A percentile compares a stretch with the other conserved stretches of the same genome.
phyloP scores from a whole-genome alignment of 306 rosid species.

The Castanea mollissima region DNA sequence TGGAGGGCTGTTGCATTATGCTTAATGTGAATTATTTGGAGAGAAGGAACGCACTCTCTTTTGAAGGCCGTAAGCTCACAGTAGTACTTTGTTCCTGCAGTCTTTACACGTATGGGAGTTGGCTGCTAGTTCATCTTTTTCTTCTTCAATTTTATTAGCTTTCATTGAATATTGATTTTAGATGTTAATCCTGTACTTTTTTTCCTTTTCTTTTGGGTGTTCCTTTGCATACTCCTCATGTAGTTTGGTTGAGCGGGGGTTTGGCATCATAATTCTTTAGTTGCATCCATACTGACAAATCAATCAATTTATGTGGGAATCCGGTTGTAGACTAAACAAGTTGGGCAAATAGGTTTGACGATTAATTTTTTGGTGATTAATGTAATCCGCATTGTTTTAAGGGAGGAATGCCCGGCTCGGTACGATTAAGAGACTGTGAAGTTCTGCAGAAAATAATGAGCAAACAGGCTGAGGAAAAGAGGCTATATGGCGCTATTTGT shows the following conservation, averaged over 20 bases:
- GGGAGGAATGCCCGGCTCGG: conserved; percentile 99
- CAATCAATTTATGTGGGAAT: neutral
- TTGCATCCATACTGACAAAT: conserved; percentile 1
- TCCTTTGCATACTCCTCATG: neutral
- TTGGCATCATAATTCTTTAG: neutral
- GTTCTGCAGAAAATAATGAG: conserved; percentile 62
- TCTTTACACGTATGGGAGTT: too few relatives aligned
- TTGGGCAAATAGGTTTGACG: neutral
- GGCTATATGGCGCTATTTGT: conserved; percentile 91
- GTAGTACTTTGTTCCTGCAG: too few relatives aligned
- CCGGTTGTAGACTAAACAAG: neutral
- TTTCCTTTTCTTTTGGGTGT: too few relatives aligned
- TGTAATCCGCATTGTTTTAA: conserved; percentile 19
- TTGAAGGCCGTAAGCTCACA: too few relatives aligned
- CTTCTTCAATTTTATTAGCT: too few relatives aligned
- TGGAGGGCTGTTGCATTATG: too few relatives aligned
- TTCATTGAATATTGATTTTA: too few relatives aligned
- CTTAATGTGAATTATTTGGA: too few relatives aligned
- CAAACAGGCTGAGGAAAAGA: conserved; percentile 74
- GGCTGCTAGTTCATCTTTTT: too few relatives aligned
- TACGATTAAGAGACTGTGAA: conserved; percentile 75
- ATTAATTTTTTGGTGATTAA: neutral
- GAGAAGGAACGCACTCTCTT: too few relatives aligned
- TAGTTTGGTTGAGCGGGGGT: neutral
- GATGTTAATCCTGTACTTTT: too few relatives aligned